Evolutionary conservation across 73 alveolate species (phyloP).

Genomic region (Paramecium pentaurelia): DNA sequence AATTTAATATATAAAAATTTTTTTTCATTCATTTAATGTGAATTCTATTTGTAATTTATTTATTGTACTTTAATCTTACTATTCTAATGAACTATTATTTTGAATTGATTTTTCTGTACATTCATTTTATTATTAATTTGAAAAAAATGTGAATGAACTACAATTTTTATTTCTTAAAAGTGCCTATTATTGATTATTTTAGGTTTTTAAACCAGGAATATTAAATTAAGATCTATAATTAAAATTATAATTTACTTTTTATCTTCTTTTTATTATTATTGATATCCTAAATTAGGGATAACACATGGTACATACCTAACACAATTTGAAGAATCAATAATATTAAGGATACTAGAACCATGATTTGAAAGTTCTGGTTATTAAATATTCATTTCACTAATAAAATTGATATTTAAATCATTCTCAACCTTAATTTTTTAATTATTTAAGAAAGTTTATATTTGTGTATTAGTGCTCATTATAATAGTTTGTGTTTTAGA

Average conservation of each 20-base stretch:
- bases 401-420: background rate
- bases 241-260: background rate
- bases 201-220: background rate
- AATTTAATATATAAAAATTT: background rate
- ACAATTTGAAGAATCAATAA: background rate
- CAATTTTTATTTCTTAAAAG: background rate
- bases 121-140: background rate
- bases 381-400: background rate
- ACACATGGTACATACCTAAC: slow-evolving; percentile 15
- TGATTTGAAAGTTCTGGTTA: background rate
- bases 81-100: background rate
- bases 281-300: background rate
- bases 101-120: background rate
- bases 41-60: background rate
- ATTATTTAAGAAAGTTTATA: background rate
- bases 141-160: background rate
- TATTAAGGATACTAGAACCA: background rate
- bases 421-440: background rate
- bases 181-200: background rate
- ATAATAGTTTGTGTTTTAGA: background rate
- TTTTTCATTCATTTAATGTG: background rate
- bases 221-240: background rate
- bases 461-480: background rate
- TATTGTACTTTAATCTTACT: background rate
- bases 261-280: background rate